Conservation (phyloP, 2,329 filamentous ascomycete genomes). For the Cordyceps sp. region DNA sequence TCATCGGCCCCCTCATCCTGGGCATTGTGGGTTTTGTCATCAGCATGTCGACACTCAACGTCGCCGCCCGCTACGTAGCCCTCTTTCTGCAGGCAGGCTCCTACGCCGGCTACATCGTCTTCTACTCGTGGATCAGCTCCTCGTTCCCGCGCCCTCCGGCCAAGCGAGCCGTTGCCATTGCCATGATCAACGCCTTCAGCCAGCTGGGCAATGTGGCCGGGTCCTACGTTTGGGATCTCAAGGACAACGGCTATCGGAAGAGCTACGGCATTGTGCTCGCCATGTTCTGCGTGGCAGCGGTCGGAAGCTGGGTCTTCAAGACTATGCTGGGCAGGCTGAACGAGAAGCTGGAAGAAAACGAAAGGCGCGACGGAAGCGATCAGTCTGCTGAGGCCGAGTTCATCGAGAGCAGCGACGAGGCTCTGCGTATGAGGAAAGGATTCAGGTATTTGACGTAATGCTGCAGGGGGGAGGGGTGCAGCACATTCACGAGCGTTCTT, state of each 20-base stretch:
- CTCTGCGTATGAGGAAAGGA: constrained; percentile 25
- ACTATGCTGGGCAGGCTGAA: constrained; percentile 28
- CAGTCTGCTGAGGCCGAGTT: constrained; percentile 22
- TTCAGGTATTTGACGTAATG: constrained; percentile 29
- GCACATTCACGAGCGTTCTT: too few relatives aligned
- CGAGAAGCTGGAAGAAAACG: constrained; percentile 26
- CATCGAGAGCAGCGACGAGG: constrained; percentile 25
- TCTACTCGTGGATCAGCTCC: constrained; percentile 41
- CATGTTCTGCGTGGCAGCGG: constrained; percentile 44
- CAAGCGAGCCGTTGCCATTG: constrained; percentile 43
- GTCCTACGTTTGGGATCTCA: constrained; percentile 44
- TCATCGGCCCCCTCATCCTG: constrained; percentile 31
- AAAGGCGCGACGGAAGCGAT: constrained; percentile 21
- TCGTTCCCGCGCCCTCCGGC: constrained; percentile 41
- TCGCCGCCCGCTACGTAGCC: constrained; percentile 40
- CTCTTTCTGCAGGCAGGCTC: constrained; percentile 41
- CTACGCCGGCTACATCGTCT: constrained; percentile 41
- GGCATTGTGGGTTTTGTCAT: constrained; percentile 43
- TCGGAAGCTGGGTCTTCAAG: constrained; percentile 32
- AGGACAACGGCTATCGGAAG: constrained; percentile 42
- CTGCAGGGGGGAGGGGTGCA: too few relatives aligned
- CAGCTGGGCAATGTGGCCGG: constrained; percentile 44
- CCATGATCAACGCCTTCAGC: constrained; percentile 41
- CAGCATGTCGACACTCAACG: constrained; percentile 38
- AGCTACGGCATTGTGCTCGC: constrained; percentile 48